A percentile compares a stretch with the other conserved stretches of the same genome.
Conservation (phyloP, 164 flowering plant species). For the Nelumbo lutea region DNA sequence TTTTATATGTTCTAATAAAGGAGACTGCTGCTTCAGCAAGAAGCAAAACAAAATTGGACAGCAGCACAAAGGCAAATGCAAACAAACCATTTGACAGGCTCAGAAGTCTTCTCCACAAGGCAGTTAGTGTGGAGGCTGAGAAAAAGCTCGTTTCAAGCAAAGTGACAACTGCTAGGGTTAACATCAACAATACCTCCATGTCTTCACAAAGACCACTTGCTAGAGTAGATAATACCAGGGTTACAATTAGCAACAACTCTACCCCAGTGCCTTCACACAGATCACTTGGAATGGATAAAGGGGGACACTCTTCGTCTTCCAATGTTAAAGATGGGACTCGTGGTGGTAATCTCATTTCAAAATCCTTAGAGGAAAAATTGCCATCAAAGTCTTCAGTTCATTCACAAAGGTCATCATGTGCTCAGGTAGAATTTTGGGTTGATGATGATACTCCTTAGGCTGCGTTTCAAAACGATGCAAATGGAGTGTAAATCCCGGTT, state of each 20-base stretch:
- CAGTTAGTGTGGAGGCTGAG: conserved; percentile 8
- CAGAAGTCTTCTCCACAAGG: conserved; percentile 1
- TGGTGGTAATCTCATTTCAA: background rate
- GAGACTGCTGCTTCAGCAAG: conserved; percentile 10
- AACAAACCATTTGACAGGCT: conserved; percentile 5
- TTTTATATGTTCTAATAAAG: conserved; percentile 5
- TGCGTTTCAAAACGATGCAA: no score
- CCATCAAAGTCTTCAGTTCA: background rate
- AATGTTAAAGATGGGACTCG: background rate
- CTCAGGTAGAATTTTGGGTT: background rate
- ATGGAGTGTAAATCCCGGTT: no score
- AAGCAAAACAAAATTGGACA: conserved; percentile 6
- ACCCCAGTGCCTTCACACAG: no score
- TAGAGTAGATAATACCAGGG: background rate
- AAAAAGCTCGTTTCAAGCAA: conserved; percentile 3
- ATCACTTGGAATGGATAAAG: background rate
- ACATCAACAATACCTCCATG: background rate
- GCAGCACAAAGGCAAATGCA: conserved; percentile 5
- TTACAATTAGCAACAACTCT: background rate
- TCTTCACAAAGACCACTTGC: conserved; percentile 1
- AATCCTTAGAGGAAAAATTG: background rate
- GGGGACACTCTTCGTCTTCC: background rate
- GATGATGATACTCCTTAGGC: no score
- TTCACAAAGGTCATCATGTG: background rate
- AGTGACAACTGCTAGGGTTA: background rate